Evolutionary conservation across 2,329 filamentous ascomycete genomes (phyloP).

Genomic region (Thielaviopsis euricoi): DNA sequence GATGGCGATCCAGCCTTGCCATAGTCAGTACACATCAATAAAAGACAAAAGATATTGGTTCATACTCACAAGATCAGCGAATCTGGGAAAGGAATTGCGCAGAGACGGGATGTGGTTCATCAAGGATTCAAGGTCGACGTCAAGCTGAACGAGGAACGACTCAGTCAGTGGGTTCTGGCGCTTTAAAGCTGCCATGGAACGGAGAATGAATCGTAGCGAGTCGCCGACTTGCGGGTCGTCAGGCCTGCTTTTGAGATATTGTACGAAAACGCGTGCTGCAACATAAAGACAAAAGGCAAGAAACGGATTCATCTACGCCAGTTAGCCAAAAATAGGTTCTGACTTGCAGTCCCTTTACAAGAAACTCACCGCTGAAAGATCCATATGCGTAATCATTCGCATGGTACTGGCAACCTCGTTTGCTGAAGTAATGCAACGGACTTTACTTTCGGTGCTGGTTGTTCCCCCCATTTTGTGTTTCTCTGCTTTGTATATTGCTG

Average conservation of each 20-base stretch:
- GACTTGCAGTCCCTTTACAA: too few relatives aligned
- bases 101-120: slow-evolving; percentile 44
- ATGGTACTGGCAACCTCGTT: slow-evolving; percentile 91
- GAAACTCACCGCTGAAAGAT: slow-evolving; percentile 56
- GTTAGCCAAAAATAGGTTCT: slow-evolving; percentile 14
- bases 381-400: slow-evolving; percentile 83
- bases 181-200: slow-evolving; percentile 81
- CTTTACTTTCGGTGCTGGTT: slow-evolving; percentile 77
- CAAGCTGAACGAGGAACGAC: slow-evolving; percentile 83
- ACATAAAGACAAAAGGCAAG: slow-evolving; percentile 93
- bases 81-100: slow-evolving; percentile 36
- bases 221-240: slow-evolving; percentile 64
- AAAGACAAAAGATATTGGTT: neutral
- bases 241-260: slow-evolving; percentile 88
- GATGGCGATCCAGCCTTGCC: neutral
- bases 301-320: slow-evolving; percentile 73
- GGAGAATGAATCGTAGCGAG: slow-evolving; percentile 76
- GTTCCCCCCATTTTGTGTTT: slow-evolving; percentile 64
- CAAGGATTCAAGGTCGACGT: slow-evolving; percentile 72
- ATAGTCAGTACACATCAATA: neutral
- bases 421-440: slow-evolving; percentile 81
- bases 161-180: slow-evolving; percentile 79
- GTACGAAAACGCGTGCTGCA: slow-evolving; percentile 85
- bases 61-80: slow-evolving; percentile 31
- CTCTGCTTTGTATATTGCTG: slow-evolving; percentile 93